phyloP scores from a whole-genome alignment of 2,329 filamentous ascomycete genomes.

The Alternaria atra region DNA sequence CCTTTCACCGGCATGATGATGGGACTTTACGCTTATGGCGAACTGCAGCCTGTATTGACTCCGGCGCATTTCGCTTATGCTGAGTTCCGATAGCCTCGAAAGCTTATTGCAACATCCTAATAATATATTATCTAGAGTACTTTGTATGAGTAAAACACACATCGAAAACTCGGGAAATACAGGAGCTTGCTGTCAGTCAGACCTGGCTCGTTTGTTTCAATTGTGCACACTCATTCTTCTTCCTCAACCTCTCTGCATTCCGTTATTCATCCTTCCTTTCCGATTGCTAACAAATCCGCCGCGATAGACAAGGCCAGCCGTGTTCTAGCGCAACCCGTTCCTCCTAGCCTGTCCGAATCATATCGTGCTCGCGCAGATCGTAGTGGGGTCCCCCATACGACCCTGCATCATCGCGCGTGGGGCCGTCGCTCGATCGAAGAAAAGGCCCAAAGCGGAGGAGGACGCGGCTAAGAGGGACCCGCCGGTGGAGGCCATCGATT shows the following conservation, averaged over 20 bases:
- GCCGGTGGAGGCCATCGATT: too few relatives aligned
- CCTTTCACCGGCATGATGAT: slow-evolving; percentile 59
- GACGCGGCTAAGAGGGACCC: too few relatives aligned
- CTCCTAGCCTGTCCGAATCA: slow-evolving; percentile 2
- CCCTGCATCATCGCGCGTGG: slow-evolving; percentile 5
- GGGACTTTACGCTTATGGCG: slow-evolving; percentile 57
- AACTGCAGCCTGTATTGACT: slow-evolving; percentile 50
- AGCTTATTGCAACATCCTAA: background rate
- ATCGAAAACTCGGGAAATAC: too few relatives aligned
- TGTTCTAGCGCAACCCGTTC: slow-evolving; percentile 4
- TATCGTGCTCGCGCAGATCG: slow-evolving; percentile 9
- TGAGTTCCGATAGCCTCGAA: slow-evolving; percentile 10
- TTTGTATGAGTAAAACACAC: too few relatives aligned
- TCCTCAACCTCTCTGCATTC: too few relatives aligned
- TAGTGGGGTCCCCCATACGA: slow-evolving; percentile 3
- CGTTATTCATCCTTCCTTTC: background rate
- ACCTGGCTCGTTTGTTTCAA: too few relatives aligned
- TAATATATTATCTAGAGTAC: too few relatives aligned
- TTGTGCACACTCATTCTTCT: too few relatives aligned
- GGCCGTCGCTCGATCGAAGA: slow-evolving; percentile 10
- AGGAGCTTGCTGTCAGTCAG: too few relatives aligned
- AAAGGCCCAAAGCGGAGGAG: background rate
- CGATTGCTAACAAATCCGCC: background rate
- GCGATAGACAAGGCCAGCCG: slow-evolving; percentile 5
- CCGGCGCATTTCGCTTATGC: slow-evolving; percentile 54